A percentile compares a stretch with the other conserved stretches of the same genome.
phyloP scores from a whole-genome alignment of 257 asterid species.

The Prunella vulgaris region DNA sequence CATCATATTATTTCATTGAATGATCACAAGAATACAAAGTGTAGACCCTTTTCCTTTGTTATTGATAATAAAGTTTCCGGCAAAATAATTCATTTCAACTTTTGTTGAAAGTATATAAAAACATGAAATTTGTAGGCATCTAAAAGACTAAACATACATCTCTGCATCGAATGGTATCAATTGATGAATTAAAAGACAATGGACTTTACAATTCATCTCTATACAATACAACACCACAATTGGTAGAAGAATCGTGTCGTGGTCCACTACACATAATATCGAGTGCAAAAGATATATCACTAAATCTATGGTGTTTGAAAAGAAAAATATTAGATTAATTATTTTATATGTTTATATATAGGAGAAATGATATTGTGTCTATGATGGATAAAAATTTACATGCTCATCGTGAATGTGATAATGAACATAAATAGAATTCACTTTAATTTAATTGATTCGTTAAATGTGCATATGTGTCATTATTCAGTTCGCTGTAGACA shows the following conservation, averaged over 20 bases:
- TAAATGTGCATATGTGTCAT: too few species aligned
- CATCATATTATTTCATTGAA: not conserved
- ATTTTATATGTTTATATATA: too few species aligned
- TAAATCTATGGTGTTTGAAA: too few species aligned
- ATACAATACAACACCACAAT: not conserved
- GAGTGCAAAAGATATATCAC: not conserved
- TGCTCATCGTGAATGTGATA: too few species aligned
- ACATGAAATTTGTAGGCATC: not conserved
- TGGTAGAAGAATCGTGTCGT: not conserved
- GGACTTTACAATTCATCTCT: constrained; percentile 12
- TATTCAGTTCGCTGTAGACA: too few species aligned
- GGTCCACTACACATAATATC: not conserved
- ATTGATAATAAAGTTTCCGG: not conserved
- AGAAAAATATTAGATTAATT: too few species aligned
- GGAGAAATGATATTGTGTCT: too few species aligned
- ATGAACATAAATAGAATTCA: too few species aligned
- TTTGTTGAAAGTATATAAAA: not conserved
- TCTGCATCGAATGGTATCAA: constrained; percentile 9
- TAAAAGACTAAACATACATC: not conserved
- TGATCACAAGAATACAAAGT: constrained; percentile 17
- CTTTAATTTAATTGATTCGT: too few species aligned
- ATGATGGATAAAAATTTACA: too few species aligned
- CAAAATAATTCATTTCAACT: constrained; percentile 16
- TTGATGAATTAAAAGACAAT: not conserved
- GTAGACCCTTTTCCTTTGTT: constrained; percentile 18